phyloP scores from a whole-genome alignment of 1,284 basidiomycete genomes.

The Trichosporon asahii region DNA sequence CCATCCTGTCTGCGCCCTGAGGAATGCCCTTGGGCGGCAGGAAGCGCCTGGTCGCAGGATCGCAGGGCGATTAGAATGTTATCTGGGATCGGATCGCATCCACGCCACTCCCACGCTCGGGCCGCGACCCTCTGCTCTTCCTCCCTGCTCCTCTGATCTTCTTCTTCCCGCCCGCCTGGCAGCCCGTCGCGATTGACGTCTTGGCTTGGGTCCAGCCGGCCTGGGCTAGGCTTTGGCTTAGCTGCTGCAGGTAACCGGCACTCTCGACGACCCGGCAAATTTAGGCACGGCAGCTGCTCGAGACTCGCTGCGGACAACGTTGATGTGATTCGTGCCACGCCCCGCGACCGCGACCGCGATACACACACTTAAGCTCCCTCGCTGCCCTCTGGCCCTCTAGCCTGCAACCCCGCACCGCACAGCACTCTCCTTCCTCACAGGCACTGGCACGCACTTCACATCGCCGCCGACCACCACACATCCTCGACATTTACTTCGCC shows the following conservation, averaged over 20 bases:
- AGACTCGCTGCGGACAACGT: not conserved
- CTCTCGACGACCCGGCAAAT: not conserved
- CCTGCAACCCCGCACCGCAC: not conserved
- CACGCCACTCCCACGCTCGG: constrained; percentile 2
- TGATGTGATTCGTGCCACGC: not conserved
- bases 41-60: not conserved
- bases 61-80: not conserved
- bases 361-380: not conserved
- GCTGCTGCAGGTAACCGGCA: not conserved
- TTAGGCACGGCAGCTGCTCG: not conserved
- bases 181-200: not conserved
- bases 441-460: not conserved
- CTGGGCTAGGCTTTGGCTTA: not conserved
- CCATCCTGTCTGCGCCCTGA: not conserved
- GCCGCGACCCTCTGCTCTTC: not conserved
- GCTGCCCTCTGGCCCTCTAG: not conserved
- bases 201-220: too few species aligned
- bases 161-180: not conserved
- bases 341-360: too few species aligned
- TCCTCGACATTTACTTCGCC: not conserved
- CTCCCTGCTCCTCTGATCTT: too few species aligned
- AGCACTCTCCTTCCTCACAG: not conserved
- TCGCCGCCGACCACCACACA: not conserved
- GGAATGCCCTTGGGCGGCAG: not conserved
- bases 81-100: constrained; percentile 3